Base-by-base conservation (phyloP, 805 yeast genomes). In the Saccharomyces jurei region DNA sequence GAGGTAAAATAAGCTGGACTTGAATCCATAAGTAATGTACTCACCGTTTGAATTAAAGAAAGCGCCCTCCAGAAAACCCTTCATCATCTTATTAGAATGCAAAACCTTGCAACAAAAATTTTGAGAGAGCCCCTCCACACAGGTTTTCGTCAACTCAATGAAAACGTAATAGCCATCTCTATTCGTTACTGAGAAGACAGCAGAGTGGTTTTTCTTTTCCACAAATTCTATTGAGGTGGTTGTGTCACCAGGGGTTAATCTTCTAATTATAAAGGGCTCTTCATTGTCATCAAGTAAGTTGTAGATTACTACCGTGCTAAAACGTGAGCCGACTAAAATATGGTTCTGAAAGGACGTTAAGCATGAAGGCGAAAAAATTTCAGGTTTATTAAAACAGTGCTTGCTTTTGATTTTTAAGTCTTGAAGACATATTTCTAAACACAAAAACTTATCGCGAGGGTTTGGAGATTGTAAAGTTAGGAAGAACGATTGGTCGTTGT, bases 51-150 rank as follows among this genome's bases (percentile, higher is more conserved):
- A 60, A 27, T 71, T 67, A 27, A 77, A 65, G 54, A 73, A 76
- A 0, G 85, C 81, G 0, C 96, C 96, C 68, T 92, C 97, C 11
- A 92, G 70, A 56, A 86, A 86, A 0, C 97, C 96, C 58, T 82
- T 81, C 41, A 87, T 78, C 6, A 87, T 69, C 60, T 81, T 82
- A 66, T 87, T 89, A 22, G 81, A 76, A 51, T 80, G 85, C 10
- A 77, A 60, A 2, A 77, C 67, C 6, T 63, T 61, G 26, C 36
- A 48, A 49, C 48, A 48, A 65, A 63, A 0, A 2, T 6, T 4
- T 11, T 48, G 44, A 49, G 51, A 41, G 3, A 27, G 8, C 8
- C 22, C 9, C 11, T 29, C 30, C 13, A 10, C 6, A 21, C 60
- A 58, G 41, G 53, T 47, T 0, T 21, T 21, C 26, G 10, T 6